Base-by-base conservation (phyloP, 2,329 filamentous ascomycete species). In the Stachybotrys echinatus region DNA sequence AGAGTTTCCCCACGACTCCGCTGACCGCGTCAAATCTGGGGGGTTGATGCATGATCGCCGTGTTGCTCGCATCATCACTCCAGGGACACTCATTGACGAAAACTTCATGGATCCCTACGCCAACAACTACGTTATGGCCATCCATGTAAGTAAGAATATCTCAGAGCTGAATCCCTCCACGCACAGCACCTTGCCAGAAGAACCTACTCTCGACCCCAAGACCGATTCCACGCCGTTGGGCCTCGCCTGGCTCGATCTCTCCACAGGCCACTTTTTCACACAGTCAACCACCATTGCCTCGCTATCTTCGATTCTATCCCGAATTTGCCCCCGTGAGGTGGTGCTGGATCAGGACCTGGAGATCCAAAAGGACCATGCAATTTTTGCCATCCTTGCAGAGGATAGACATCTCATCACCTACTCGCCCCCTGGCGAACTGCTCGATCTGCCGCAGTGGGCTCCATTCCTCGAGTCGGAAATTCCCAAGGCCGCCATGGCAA, bases 71-170 rank as follows among this genome's bases (percentile, higher is more conserved):
- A 86, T 99, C 58, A 84, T 99, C 62, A 97, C 94, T 1, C 91
- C 94, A 1, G 94, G 94, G 19, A 99, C 94, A 2, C 75, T 99
- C 48, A 96, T 99, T 57, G 94, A 99, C 67, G 94, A 99, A 70
- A 92, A 91, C 60, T 99, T 97, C 67, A 91, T 99, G 76, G 89
- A 97, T 64, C 89, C 91, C 2, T 92, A 88, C 64, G 84, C 89
- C 60, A 96, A 94, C 69, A 97, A 96, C 65, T 99, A 92, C 66
- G 77, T 97, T 31, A 80, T 97, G 65, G 86, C 89, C 37, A 80
- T 97, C 45, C 82, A 95, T 62, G 65, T 87, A 23, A 53, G 49
- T 45, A 51, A 23, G 18, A 18, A 37, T 14, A 20, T 12, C 27
- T 37, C 19, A 5, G 18, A 17, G 23, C 22, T n/a, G 10, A 20